Evolutionary conservation across 805 yeast species (phyloP), one percentile per base, ranked within the genome.

Genomic region (Clavispora carvajalis): DNA sequence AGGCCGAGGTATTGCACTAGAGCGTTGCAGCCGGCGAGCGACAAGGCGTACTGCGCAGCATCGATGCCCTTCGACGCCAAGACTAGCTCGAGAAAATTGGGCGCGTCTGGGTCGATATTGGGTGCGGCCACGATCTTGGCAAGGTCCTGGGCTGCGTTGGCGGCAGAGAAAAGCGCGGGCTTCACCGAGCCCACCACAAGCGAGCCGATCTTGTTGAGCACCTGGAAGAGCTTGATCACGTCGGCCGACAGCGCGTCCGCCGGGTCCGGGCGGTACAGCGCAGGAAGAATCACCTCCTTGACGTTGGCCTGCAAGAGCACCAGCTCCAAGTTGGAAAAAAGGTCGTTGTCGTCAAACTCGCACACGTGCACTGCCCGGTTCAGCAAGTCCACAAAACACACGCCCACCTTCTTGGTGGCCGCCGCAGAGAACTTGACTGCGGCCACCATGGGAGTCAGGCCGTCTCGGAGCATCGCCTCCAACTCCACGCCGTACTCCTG

Each of bases 281-380:
- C 63, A 10, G 83, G 82, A 5, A 91, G 52, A 12, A 93, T 57
- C 30, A 88, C 81, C 57, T 93, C 99, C 53, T 84, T 86, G 6
- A 89, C 87, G 16, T 95, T 96, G 25, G 89, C 67, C 59, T 93
- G 99, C 50, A 93, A 83, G 43, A 90, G 60, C 37, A 89, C 71
- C 35, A 95, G 81, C 59, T 93, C 98, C 46, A 91, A 61, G 55
- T 90, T 91, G 1, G 95, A 81, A 52, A 77, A 89, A 8, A 88
- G 71, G 36, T 91, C 98, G 55, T 87, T 89, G 58, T 93, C 99
- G 8, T 76, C 75, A 48, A 91, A 84, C 57, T 90, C 95, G 13
- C 82, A 64, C 37, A 89, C 64, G 16, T 93, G 89, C 23, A 93
- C 69, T 23, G 71, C 69, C 45, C 77, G 75, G 35, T 75, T 70